phyloP scores from a whole-genome alignment of 805 yeast species.

The Phaffomyces thermotolerans region DNA sequence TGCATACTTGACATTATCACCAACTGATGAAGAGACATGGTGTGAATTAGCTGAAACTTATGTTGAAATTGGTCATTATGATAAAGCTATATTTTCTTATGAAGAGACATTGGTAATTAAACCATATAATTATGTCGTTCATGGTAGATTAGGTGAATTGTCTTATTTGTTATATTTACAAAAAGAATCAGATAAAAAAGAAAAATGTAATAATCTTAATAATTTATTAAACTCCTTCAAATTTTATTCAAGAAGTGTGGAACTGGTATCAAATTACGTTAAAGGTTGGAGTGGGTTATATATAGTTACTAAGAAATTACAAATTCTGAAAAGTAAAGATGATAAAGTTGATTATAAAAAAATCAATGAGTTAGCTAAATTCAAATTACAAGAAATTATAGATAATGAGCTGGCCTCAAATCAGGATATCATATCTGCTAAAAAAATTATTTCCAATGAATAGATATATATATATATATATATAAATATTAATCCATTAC shows the following conservation, averaged over 20 bases:
- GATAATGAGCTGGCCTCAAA: constrained; percentile 10
- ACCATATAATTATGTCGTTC: constrained; percentile 65
- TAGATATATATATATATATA: not conserved
- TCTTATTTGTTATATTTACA: constrained; percentile 15
- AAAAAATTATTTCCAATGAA: constrained; percentile 6
- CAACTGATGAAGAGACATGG: constrained; percentile 76
- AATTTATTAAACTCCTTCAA: constrained; percentile 24
- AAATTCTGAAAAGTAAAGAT: constrained; percentile 5
- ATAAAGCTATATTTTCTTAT: constrained; percentile 56
- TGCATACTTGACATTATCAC: constrained; percentile 52
- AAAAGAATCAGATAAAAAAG: not conserved
- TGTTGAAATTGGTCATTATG: constrained; percentile 49
- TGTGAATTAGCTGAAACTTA: constrained; percentile 69
- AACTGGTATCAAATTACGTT: constrained; percentile 59
- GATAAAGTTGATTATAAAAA: constrained; percentile 6
- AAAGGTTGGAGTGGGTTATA: constrained; percentile 72
- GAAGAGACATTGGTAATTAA: constrained; percentile 63
- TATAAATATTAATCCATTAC: no score
- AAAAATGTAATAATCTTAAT: not conserved
- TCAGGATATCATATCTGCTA: constrained; percentile 13
- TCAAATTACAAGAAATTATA: constrained; percentile 12
- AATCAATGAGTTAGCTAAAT: constrained; percentile 9
- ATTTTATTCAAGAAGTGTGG: constrained; percentile 64
- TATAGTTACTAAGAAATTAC: constrained; percentile 28
- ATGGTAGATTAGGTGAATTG: constrained; percentile 58